Base-by-base conservation (phyloP, 441 rosid genomes). In the Metrosideros polymorpha region DNA sequence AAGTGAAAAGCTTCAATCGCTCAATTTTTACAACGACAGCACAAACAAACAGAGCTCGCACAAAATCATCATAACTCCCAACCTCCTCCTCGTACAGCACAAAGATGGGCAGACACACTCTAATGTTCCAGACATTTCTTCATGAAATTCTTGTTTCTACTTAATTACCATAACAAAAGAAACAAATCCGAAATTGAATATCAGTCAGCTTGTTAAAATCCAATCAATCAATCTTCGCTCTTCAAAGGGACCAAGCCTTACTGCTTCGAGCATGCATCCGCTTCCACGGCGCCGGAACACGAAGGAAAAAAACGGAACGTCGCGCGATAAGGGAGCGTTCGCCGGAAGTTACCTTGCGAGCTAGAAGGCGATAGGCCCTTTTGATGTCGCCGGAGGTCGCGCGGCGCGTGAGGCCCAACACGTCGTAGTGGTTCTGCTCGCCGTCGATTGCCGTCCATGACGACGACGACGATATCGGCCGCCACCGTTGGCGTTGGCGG, bases 361-460 rank as follows among this genome's bases (percentile, higher is more conserved):
- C 98, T 51, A 97, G 96, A 59, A 95, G 90, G 79, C 98, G 99
- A 91, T 94, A 97, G 87, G 98, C 98, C 87, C 88, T 92, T 86
- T 96, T 96, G 84, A 97, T 92, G 85, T 96, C 98, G 22, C 91
- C 92, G 27, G 90, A 83, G 49, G 97, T 89, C 83, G 98, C 95
- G 89, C 83, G 86, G 47, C 90, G 91, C 4, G 91, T 32, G 87
- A 96, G 52, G 27, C 98, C 96, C 77, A 97, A 89, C 54, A 94
- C 94, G 35, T 90, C 90, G 86, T 95, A 95, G 82, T 95, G 97
- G 87, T 93, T 93, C 88, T 89, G 91, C 86, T 90, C 94, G 39
- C 94, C 91, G 85, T 76, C 71, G 56, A 89, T 86, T 57, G 91
- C 90, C 66, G 86, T 15, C 71, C 91, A 82, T 29, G 93, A 82